Conservation (phyloP, 306 rosid species). For the Ziziphus jujuba region DNA sequence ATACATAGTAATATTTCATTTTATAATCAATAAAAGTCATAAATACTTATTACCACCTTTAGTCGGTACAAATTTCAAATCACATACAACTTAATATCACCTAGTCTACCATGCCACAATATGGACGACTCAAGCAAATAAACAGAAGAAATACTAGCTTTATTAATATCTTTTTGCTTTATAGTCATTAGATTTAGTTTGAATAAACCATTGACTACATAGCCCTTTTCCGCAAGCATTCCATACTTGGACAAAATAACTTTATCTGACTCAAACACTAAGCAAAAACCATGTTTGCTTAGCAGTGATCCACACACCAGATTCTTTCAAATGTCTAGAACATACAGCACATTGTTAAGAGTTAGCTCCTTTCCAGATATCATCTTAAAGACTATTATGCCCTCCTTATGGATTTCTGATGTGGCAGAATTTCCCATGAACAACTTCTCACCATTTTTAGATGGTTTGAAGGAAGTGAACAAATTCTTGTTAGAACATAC, state of each 20-base stretch:
- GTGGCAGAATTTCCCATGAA: too few relatives aligned
- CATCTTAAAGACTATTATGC: too few relatives aligned
- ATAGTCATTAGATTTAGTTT: too few relatives aligned
- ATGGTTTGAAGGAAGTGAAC: too few relatives aligned
- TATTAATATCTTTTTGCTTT: too few relatives aligned
- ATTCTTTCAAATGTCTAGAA: not conserved
- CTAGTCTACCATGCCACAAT: too few relatives aligned
- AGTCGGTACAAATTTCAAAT: not conserved
- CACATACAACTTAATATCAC: not conserved
- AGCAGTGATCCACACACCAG: not conserved
- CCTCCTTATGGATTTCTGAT: too few relatives aligned
- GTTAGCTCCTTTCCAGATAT: not conserved
- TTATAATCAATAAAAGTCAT: not conserved
- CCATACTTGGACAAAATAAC: conserved; percentile 1
- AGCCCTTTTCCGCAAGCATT: conserved; percentile 12
- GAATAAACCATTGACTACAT: too few relatives aligned
- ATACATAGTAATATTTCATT: not conserved
- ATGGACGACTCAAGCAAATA: not conserved
- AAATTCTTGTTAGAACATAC: too few relatives aligned
- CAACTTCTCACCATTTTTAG: too few relatives aligned
- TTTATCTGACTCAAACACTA: not conserved
- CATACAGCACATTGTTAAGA: not conserved
- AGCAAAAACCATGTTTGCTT: not conserved
- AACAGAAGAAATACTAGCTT: too few relatives aligned
- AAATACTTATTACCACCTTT: not conserved